These are phyloP conservation scores for Salix koriyanagi DNA, from an alignment of 345 rosid genomes.

Conservation along the genomic window DNA sequence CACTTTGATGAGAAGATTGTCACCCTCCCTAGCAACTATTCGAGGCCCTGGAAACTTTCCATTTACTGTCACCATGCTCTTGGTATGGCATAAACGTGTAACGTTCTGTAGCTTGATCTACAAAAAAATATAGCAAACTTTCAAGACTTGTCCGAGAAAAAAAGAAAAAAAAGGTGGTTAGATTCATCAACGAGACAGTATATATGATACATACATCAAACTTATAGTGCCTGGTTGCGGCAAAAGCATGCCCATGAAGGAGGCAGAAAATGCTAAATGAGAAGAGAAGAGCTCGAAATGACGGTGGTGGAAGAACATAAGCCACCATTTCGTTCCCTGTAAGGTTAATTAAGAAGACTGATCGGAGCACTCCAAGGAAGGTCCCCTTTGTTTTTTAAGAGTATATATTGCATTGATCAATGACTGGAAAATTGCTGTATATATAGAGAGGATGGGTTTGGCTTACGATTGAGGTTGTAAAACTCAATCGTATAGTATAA, in stretches of 20 bases:
- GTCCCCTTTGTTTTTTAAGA: not conserved
- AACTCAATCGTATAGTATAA: too few relatives aligned
- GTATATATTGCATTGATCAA: not conserved
- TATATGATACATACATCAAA: constrained; percentile 18
- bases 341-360: not conserved
- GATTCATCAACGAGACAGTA: not conserved
- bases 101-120: constrained; percentile 26
- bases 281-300: constrained; percentile 10
- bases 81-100: constrained; percentile 27
- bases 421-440: too few relatives aligned
- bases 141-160: not conserved
- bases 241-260: constrained; percentile 7
- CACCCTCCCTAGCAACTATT: constrained; percentile 28
- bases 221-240: constrained; percentile 22
- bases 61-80: constrained; percentile 25
- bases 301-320: constrained; percentile 27
- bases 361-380: too few relatives aligned
- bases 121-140: not conserved
- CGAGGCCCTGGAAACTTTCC: constrained; percentile 27
- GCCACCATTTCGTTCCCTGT: constrained; percentile 24
- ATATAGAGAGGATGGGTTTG: too few relatives aligned
- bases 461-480: too few relatives aligned
- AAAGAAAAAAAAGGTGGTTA: not conserved
- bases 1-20: constrained; percentile 19
- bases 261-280: not conserved